Conservation (phyloP, 2,329 filamentous ascomycete genomes). For the Fusarium sp. region DNA sequence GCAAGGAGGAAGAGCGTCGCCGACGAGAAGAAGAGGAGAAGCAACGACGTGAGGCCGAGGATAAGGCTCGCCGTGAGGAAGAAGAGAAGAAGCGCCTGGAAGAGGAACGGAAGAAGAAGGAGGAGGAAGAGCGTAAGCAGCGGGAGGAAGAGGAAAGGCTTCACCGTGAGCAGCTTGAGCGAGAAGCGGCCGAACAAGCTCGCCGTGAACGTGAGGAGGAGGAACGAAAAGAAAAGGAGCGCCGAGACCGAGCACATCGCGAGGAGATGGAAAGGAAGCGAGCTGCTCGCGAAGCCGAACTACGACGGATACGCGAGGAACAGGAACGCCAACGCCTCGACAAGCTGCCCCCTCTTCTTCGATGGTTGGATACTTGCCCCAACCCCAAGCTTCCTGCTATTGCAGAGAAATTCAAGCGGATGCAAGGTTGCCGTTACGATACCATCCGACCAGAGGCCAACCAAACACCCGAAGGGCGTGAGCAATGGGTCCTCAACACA, state of each 20-base stretch:
- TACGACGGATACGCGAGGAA: constrained; percentile 64
- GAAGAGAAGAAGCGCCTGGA: constrained; percentile 53
- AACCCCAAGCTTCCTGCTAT: constrained; percentile 64
- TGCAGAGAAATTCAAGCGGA: constrained; percentile 66
- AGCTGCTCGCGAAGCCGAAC: constrained; percentile 64
- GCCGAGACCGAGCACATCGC: constrained; percentile 56
- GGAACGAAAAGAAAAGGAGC: constrained; percentile 63
- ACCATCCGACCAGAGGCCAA: constrained; percentile 68
- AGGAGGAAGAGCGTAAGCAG: constrained; percentile 52
- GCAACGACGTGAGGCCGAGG: constrained; percentile 52
- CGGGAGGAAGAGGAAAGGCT: constrained; percentile 61
- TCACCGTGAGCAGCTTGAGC: constrained; percentile 58
- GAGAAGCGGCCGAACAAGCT: constrained; percentile 62
- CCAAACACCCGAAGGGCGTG: constrained; percentile 67
- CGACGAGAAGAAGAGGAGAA: constrained; percentile 52
- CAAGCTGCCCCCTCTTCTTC: constrained; percentile 70
- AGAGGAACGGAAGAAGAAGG: constrained; percentile 55
- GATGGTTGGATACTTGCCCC: constrained; percentile 67
- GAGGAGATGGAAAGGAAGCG: constrained; percentile 63
- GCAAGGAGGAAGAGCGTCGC: constrained; percentile 52
- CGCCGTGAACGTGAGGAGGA: constrained; percentile 64
- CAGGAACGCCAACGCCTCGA: constrained; percentile 66
- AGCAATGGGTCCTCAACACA: constrained; percentile 75
- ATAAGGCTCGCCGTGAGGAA: constrained; percentile 52
- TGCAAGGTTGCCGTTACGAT: constrained; percentile 73